Evolutionary conservation across 495 filamentous ascomycete species (phyloP), one percentile per base, ranked within the genome.

Genomic region (Penicillium herquei): DNA sequence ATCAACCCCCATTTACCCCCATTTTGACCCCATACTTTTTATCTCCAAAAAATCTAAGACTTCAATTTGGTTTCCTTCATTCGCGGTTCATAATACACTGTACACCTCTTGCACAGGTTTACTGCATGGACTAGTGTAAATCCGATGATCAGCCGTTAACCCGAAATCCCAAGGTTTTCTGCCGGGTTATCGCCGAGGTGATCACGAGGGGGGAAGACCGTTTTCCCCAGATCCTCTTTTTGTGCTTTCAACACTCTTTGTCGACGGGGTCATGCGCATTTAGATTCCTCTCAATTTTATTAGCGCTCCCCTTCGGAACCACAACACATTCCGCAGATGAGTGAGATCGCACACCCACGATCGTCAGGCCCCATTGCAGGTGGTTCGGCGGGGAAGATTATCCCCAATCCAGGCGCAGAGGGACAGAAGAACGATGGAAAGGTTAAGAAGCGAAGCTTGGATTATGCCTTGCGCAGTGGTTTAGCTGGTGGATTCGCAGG

Each of bases 401-500:
- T 40, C 34, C 26, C 54, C 26, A 49, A 46, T 32, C 46, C 56
- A 8, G 45, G 48, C 18, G 42, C 54, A 14, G 61, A 61, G 41
- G 52, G 52, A n/a, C 51, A 57, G 34, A 63, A 55, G 43, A 63
- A 41, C 16, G 52, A 49, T 17, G 57, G 48, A 6, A 68, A 72
- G 49, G 63, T 76, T 16, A 64, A 87, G 44, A 94, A 89, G 71
- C 86, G 84, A 58, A 95, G 86, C 64, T 65, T 87, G 45, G 88
- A 96, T 52, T 98, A 97, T 74, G 75, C 93, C 43, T 72, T 88
- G 67, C 81, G 87, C 61, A 92, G 86, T 54, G 91, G 88, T 14
- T 67, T 95, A 41, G 93, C 93, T 11, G 93, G 93, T 44, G 93
- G 93, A 11, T 43, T 96, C 54, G 94, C 93, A 39, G 93, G 91